Conservation (phyloP, 257 asterid genomes). For the Rehmannia glutinosa region DNA sequence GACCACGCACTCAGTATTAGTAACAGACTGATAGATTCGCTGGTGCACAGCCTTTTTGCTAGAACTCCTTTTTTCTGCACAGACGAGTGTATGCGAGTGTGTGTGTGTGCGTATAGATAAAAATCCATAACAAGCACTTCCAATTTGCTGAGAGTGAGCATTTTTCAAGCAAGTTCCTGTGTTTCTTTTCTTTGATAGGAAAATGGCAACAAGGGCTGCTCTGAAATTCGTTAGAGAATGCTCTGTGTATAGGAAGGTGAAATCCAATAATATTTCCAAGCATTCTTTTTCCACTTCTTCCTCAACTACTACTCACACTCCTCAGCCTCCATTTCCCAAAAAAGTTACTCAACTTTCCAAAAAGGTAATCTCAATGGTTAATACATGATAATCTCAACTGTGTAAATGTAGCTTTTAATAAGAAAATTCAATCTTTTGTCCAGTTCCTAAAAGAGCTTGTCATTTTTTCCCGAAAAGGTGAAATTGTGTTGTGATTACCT, state of each 20-base stretch:
- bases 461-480: neutral
- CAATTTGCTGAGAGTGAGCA: neutral
- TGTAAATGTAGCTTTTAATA: neutral
- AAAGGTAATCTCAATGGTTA: conserved; percentile 21
- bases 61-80: neutral
- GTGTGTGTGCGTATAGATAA: too few species aligned
- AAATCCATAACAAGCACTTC: neutral
- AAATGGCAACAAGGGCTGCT: conserved; percentile 35
- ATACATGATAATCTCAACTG: conserved; percentile 6
- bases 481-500: neutral
- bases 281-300: conserved; percentile 24
- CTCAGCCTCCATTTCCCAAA: conserved; percentile 29
- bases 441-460: neutral
- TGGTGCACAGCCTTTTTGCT: neutral
- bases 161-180: neutral
- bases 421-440: neutral
- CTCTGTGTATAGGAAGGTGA: conserved; percentile 15
- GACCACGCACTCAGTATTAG: neutral
- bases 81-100: neutral
- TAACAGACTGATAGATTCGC: neutral
- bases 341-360: conserved; percentile 43
- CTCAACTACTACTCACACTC: conserved; percentile 21
- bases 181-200: neutral
- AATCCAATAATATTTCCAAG: conserved; percentile 14
- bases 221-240: conserved; percentile 24